Evolutionary conservation across 331 rosid genomes (phyloP).

Genomic region (Acacia pycnantha): DNA sequence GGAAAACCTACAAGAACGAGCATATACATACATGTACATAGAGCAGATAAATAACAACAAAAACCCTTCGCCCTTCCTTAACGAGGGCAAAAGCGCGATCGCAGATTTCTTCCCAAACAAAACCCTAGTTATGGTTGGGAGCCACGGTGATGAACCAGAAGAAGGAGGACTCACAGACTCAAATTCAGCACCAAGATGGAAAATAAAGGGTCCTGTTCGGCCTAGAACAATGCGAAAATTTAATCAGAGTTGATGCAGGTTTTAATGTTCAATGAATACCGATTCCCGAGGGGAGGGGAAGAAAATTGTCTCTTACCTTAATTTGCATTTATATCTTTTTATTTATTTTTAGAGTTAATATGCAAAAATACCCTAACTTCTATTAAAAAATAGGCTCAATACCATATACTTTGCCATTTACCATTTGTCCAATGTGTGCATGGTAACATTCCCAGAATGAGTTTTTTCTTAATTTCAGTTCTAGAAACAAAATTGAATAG

Average conservation of each 20-base stretch:
- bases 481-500: too few species aligned
- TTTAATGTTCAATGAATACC: neutral
- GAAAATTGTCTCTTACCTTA: neutral
- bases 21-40: neutral
- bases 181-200: neutral
- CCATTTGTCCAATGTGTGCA: too few species aligned
- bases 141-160: neutral
- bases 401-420: too few species aligned
- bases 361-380: too few species aligned
- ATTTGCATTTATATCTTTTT: neutral
- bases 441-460: too few species aligned
- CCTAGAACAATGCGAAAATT: neutral
- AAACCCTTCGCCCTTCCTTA: neutral
- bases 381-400: too few species aligned
- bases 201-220: neutral
- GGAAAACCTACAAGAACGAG: neutral
- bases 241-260: neutral
- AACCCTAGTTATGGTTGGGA: conserved; percentile 34
- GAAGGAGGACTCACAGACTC: neutral
- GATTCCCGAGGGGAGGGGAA: neutral
- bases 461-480: too few species aligned
- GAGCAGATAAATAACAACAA: neutral
- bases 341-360: too few species aligned
- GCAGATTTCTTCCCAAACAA: neutral
- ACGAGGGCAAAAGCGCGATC: neutral